Conservation (phyloP, 345 rosid species). For the Trapa bicornis region DNA sequence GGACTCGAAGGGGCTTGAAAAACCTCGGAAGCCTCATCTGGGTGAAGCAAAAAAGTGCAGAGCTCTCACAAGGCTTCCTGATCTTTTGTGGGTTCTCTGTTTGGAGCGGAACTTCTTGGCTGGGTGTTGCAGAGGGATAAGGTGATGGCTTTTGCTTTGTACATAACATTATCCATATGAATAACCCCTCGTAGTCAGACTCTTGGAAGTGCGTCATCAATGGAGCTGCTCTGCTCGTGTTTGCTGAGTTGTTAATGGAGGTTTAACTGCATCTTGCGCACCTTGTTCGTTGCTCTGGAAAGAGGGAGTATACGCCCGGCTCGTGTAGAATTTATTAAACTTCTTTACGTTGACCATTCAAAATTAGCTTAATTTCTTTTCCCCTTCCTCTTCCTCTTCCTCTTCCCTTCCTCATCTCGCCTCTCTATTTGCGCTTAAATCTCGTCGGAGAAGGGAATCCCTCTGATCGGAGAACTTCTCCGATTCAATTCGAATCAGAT, state of each 20-base stretch:
- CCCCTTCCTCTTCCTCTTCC: background rate
- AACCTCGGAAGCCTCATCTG: background rate
- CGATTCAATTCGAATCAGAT: background rate
- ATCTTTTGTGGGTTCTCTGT: background rate
- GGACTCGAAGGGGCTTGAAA: background rate
- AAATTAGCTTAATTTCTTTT: background rate
- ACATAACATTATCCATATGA: background rate
- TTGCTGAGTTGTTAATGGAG: too few relatives aligned
- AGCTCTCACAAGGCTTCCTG: background rate
- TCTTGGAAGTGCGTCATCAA: background rate
- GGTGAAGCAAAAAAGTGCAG: background rate
- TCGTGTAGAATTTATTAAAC: background rate
- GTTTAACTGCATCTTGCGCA: too few relatives aligned
- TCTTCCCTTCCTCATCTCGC: background rate
- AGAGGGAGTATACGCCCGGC: background rate
- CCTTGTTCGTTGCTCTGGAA: too few relatives aligned
- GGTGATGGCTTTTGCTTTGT: constrained; percentile 4
- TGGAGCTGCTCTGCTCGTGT: background rate
- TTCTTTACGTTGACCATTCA: constrained; percentile 2
- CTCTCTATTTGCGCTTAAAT: background rate
- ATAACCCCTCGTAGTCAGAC: too few relatives aligned
- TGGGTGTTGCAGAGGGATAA: background rate
- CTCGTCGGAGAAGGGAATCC: background rate
- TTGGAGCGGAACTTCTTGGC: background rate
- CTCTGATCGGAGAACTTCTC: background rate